Base-by-base conservation (phyloP, 805 yeast species). In the Myxozyma monticola region DNA sequence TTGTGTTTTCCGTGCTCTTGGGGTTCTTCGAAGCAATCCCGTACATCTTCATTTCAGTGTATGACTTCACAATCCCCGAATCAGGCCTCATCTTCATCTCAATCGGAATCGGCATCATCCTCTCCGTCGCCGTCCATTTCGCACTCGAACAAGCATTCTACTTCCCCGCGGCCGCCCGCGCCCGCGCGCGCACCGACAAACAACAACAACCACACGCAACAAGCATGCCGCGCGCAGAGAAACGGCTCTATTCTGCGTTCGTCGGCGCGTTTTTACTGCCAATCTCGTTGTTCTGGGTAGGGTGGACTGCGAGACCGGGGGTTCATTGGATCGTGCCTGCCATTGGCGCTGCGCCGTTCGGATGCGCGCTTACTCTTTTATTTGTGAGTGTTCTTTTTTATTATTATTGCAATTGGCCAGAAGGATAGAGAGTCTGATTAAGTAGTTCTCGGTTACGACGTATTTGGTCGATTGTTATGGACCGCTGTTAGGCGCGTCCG, bases 301-400 rank as follows among this genome's bases (percentile, higher is more conserved):
- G 84, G 5, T 85, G 93, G 93, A 75, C 89, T 2, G 76, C 85
- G 8, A 75, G 78, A 60, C 45, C 60, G 1, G 60, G 64, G 12
- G 79, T 85, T 26, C 89, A 83, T 63, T 85, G 89, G 88, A 81
- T 84, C 73, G 84, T 79, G 10, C 87, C 93, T 8, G 72, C 79
- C 22, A 78, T 83, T 21, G 80, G 89, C 0, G 91, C 88, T 60
- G 75, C 82, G 36, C 85, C 88, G 28, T 85, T 85, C 65, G 93
- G 93, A 2, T 18, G 26, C 29, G 10, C 44, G 3, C 12, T 40
- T 10, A 30, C 44, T 2, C 25, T 40, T 2, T 29, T 40, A 8
- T 40, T 40, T 20, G 44, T 26, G 28, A 0, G 83, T 83, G 8
- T 70, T n/a, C n/a, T n/a, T n/a, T n/a, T n/a, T n/a, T n/a, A n/a